Evolutionary conservation across 768 basidiomycete species (phyloP), one percentile per base, ranked within the genome.

Genomic region (Phylloporus sp.): DNA sequence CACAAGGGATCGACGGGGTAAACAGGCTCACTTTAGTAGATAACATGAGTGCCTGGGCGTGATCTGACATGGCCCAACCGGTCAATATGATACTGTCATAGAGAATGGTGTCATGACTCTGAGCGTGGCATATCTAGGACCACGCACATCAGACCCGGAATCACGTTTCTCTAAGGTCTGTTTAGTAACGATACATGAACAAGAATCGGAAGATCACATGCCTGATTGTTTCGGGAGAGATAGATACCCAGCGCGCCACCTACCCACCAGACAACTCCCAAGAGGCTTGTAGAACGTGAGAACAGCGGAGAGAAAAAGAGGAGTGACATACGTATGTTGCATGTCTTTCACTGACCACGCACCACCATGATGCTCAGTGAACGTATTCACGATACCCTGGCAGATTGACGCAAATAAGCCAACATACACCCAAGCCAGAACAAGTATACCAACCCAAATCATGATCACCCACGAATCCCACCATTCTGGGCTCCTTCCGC

Each of bases 41-140:
- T 34, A 95, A 74, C 82, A 84, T 85, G 44, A 93, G 75, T 5
- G 81, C 83, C 72, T 97, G 94, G 1, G 81, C 81, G 57, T 97
- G 94, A 39, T 90, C 84, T 0, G 88, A 88, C 89, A 97, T 95
- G 0, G 86, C 93, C 85, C 89, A 95, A 6, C 95, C 95, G 0
- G 95, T 97, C 52, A 97, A 74, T 52, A 92, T 84, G 57, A 95
- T 86, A 43, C 88, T 92, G 53, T 31, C 35, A 13, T 53, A 5
- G 7, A 28, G 29, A 26, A 31, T 22, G 23, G 45, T 5, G 40
- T 45, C 44, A 23, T 13, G 18, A 44, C 35, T 47, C 6, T 20
- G 28, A 20, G 7, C 2, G 4, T 27, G 47, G 20, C 8, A 16
- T 10, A 24, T 26, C 4, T 5, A 45, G 27, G 26, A 40, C 42